Conservation (phyloP, 257 asterid species). For the Handroanthus guayacan region DNA sequence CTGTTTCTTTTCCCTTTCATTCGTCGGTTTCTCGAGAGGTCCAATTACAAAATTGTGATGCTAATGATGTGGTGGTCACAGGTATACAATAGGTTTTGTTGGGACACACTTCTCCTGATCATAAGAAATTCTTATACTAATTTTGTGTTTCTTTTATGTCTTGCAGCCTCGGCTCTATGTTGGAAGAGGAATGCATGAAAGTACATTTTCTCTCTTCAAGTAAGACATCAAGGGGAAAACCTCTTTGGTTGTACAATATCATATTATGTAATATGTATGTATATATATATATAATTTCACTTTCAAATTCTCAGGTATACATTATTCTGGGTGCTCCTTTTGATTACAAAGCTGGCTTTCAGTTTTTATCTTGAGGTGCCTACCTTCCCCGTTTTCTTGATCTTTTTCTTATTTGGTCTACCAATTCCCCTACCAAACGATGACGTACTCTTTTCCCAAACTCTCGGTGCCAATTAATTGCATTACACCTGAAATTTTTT, state of each 20-base stretch:
- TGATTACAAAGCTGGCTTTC: conserved; percentile 87
- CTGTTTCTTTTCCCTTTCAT: conserved; percentile 88
- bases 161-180: conserved; percentile 98
- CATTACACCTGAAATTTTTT: conserved; percentile 26
- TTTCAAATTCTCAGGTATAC: conserved; percentile 70
- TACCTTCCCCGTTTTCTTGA: conserved; percentile 29
- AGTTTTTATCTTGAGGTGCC: conserved; percentile 91
- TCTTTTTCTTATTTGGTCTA: neutral
- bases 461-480: conserved; percentile 26
- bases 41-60: conserved; percentile 89
- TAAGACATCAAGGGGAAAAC: conserved; percentile 43
- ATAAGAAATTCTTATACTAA: conserved; percentile 27
- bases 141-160: conserved; percentile 27
- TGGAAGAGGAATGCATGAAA: conserved; percentile 99
- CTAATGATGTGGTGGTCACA: conserved; percentile 99
- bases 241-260: conserved; percentile 31
- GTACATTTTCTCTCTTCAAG: conserved; percentile 96
- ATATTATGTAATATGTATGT: conserved; percentile 13
- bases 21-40: conserved; percentile 90
- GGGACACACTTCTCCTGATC: neutral
- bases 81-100: conserved; percentile 50
- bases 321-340: conserved; percentile 89
- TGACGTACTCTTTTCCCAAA: conserved; percentile 4
- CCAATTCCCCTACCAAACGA: neutral
- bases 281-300: conserved; percentile 10